These are phyloP conservation scores for Avena sativa DNA, from an alignment of 176 grass and related monocot species.

Conservation along the genomic window DNA sequence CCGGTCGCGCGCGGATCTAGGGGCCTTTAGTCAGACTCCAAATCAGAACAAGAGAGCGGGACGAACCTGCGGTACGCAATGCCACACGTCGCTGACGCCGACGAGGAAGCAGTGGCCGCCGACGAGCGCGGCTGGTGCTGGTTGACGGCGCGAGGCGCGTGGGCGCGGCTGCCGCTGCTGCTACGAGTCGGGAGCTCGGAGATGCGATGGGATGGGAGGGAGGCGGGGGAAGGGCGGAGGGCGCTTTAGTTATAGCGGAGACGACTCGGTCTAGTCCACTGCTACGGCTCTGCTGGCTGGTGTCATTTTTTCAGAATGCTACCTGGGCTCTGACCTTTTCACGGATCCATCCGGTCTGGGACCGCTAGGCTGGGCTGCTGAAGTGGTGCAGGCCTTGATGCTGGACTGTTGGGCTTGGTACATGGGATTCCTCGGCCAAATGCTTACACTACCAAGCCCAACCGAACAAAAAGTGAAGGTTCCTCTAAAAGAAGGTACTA, in stretches of 20 bases:
- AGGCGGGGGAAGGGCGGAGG: not conserved
- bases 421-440: too few relatives aligned
- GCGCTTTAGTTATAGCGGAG: conserved; percentile 13
- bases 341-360: not conserved
- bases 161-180: not conserved
- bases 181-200: not conserved
- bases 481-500: too few relatives aligned
- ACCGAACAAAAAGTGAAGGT: too few relatives aligned
- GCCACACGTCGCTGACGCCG: not conserved
- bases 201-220: not conserved
- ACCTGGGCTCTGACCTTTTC: not conserved
- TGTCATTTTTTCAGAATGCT: not conserved
- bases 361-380: not conserved
- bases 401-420: too few relatives aligned
- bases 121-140: not conserved
- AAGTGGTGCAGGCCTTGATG: too few relatives aligned
- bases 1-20: conserved; percentile 35
- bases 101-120: not conserved
- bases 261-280: not conserved
- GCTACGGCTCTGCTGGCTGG: not conserved
- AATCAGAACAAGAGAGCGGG: not conserved
- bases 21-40: not conserved
- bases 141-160: not conserved
- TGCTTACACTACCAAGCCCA: too few relatives aligned
- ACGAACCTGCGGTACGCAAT: not conserved